A percentile compares a stretch with the other conserved stretches of the same genome.
phyloP scores from a whole-genome alignment of 164 flowering plant genomes.

The Hamamelis virginiana region DNA sequence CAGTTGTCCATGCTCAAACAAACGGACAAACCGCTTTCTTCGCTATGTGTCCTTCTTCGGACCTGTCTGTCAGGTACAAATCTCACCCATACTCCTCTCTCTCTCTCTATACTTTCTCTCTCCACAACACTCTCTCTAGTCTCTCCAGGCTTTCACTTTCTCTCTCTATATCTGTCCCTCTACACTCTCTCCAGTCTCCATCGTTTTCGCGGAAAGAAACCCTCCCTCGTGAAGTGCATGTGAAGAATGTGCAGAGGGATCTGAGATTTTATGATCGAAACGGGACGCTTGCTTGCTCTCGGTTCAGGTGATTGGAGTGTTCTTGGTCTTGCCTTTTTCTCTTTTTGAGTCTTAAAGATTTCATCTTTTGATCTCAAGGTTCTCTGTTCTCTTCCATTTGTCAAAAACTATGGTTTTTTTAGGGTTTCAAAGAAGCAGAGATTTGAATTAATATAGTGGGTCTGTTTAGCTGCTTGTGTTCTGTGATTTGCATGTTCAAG shows the following conservation, averaged over 20 bases:
- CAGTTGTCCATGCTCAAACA: background rate
- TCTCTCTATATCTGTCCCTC: constrained; percentile 3
- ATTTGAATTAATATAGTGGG: background rate
- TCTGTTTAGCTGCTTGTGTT: constrained; percentile 5
- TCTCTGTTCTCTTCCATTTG: background rate
- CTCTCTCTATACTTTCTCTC: background rate
- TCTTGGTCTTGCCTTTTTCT: background rate
- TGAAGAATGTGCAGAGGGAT: constrained; percentile 37
- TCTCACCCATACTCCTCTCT: constrained; percentile 3
- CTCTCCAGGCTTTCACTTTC: background rate
- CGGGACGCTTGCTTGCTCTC: constrained; percentile 37
- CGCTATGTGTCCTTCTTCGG: background rate
- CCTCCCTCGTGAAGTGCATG: constrained; percentile 53
- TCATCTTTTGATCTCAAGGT: background rate
- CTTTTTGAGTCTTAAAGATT: constrained; percentile 1
- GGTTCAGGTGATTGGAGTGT: constrained; percentile 43
- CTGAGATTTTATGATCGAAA: constrained; percentile 30
- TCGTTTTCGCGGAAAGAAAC: constrained; percentile 36
- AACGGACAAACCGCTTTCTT: constrained; percentile 11
- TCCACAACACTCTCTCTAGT: background rate
- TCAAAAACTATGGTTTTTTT: constrained; percentile 9
- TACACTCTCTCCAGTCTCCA: too few species aligned
- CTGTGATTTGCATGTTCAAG: too few species aligned
- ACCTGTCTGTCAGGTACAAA: constrained; percentile 5
- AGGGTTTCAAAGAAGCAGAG: constrained; percentile 5